Base-by-base conservation (phyloP, 1,284 basidiomycete species). In the Cryptococcus sp. region DNA sequence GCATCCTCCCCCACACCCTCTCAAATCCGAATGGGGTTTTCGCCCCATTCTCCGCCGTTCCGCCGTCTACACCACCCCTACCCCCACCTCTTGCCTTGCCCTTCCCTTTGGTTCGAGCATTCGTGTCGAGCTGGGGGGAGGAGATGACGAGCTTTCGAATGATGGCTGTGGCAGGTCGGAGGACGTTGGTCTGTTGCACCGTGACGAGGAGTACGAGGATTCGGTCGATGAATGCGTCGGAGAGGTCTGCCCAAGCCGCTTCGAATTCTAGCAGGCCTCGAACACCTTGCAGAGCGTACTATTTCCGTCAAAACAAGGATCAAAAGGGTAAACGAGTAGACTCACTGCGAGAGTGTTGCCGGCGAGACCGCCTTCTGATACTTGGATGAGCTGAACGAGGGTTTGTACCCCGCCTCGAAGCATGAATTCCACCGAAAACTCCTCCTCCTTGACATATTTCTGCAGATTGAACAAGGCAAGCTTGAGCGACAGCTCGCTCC, bases 401-500 rank as follows among this genome's bases (percentile, higher is more conserved):
- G 85, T 82, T 36, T 74, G 72, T 36, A 92, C 75, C 1, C 93
- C 93, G 31, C 85, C 79, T 43, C 80, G 80, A 24, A 97, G 74
- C 62, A 72, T 65, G 66, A 97, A 97, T 64, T 89, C 87, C 43
- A 80, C 80, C 0, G 85, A 82, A 60, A 97, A 98, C 60, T 86
- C 83, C 53, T 87, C 84, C 75, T 97, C 94, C 81, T 92, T 69
- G 60, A 94, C 88, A 62, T 83, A 85, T 64, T 86, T 89, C 63
- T 91, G 86, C 43, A 97, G 75, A 6, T 85, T 85, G 79, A 85
- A 61, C 73, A 78, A 38, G 66, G 68, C 46, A 58, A 75, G 52
- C 54, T 72, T 60, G 62, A 76, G 51, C 0, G 70, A 71, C 3
- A 71, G 69, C 2, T 76, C 48, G 23, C 22, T 12, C 45, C 21